Percentiles rank a stretch among this genome's conserved stretches.
These are phyloP conservation scores for Monosporascus cannonballus DNA, from an alignment of 2,329 filamentous ascomycete species.

Conservation along the genomic window DNA sequence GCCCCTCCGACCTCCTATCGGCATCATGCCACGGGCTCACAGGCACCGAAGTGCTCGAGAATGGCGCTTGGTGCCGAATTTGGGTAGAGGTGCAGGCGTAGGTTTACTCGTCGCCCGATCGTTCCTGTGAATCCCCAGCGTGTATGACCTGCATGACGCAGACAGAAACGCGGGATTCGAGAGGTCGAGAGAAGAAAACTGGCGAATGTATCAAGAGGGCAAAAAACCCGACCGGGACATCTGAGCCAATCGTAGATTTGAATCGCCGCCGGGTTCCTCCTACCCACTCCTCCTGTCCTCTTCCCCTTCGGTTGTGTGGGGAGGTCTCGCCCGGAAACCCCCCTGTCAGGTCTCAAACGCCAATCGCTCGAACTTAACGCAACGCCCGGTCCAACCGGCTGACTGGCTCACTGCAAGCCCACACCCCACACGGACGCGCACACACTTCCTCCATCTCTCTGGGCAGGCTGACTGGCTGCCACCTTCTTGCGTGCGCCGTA, in stretches of 20 bases:
- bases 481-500: background rate
- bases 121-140: no score
- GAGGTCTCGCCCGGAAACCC: background rate
- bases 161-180: no score
- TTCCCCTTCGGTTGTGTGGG: background rate
- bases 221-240: background rate
- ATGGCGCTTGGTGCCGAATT: no score
- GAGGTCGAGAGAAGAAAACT: no score
- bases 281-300: background rate
- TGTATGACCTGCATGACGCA: no score
- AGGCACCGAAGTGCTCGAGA: no score
- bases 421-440: background rate
- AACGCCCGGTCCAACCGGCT: background rate
- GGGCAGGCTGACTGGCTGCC: background rate
- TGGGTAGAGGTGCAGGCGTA: no score
- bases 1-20: no score
- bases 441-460: background rate
- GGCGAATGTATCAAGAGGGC: no score
- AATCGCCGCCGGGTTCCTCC: background rate
- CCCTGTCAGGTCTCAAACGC: background rate
- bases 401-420: no score
- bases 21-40: no score
- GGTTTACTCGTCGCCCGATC: no score
- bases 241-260: background rate
- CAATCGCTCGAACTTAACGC: background rate